phyloP scores from a whole-genome alignment of 2,329 filamentous ascomycete genomes.

The Xylaria sp. region DNA sequence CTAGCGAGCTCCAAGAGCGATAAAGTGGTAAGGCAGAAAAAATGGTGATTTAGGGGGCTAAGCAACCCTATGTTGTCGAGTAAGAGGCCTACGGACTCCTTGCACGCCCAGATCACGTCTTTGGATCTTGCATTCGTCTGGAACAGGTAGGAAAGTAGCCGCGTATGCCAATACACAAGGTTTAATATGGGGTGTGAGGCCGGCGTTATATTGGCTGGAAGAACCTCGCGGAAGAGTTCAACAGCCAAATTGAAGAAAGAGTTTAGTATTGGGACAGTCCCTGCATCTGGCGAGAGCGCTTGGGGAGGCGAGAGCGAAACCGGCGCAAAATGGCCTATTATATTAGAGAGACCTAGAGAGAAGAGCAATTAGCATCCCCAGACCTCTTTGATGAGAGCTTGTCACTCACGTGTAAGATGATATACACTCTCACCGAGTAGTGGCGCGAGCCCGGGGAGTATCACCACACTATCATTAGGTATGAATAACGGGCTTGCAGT shows the following conservation, averaged over 20 bases:
- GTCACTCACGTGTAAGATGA: constrained; percentile 70
- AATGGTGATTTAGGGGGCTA: constrained; percentile 74
- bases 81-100: constrained; percentile 68
- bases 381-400: not conserved
- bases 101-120: constrained; percentile 69
- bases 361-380: constrained; percentile 12
- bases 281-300: constrained; percentile 54
- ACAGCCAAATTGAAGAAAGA: constrained; percentile 65
- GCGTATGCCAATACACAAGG: constrained; percentile 76
- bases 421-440: constrained; percentile 72
- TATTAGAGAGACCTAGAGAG: constrained; percentile 62
- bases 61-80: constrained; percentile 63
- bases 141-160: constrained; percentile 70
- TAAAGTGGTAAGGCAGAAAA: constrained; percentile 67
- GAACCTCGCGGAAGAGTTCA: constrained; percentile 72
- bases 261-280: constrained; percentile 56
- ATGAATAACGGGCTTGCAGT: constrained; percentile 71
- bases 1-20: constrained; percentile 69
- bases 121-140: constrained; percentile 64
- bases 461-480: constrained; percentile 68
- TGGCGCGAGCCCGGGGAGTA: constrained; percentile 67
- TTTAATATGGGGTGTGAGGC: constrained; percentile 66
- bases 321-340: constrained; percentile 65
- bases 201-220: constrained; percentile 67
- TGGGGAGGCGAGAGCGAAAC: constrained; percentile 57